Evolutionary conservation across 257 asterid species (phyloP).

Genomic region (Paraleonurus japonicus): DNA sequence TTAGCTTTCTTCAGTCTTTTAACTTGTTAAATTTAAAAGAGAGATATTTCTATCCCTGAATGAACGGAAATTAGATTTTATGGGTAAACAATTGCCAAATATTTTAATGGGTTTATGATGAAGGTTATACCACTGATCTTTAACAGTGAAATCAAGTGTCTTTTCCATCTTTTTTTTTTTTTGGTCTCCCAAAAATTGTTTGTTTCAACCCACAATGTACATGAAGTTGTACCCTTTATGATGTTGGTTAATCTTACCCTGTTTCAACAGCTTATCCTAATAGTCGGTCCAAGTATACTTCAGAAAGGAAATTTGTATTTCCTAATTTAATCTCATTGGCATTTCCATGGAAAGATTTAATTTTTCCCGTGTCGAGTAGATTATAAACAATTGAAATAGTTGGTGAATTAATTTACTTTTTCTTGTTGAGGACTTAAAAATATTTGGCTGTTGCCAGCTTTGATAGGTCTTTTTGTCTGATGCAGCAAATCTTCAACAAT

Average conservation of each 20-base stretch:
- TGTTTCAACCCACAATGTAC: not conserved
- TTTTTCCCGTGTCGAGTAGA: not conserved
- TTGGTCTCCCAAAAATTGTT: not conserved
- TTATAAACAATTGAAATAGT: conserved; percentile 1
- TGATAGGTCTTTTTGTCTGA: conserved; percentile 32
- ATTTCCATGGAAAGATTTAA: conserved; percentile 4
- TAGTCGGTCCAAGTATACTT: not conserved
- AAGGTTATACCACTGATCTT: not conserved
- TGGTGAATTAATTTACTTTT: conserved; percentile 14
- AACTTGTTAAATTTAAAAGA: not conserved
- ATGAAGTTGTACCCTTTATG: not conserved
- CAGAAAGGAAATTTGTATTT: not conserved
- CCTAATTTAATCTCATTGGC: conserved; percentile 15
- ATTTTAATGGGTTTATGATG: not conserved
- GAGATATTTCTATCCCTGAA: not conserved
- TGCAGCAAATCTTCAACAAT: conserved; percentile 90
- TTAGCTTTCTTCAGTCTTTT: conserved; percentile 14
- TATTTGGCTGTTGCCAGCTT: conserved; percentile 7
- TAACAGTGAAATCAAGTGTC: not conserved
- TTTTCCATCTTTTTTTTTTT: not conserved
- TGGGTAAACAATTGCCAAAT: not conserved
- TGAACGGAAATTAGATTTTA: not conserved
- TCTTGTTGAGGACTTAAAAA: conserved; percentile 17
- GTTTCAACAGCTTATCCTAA: not conserved
- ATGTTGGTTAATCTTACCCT: conserved; percentile 18